Evolutionary conservation across 495 filamentous ascomycete genomes (phyloP).

Genomic region (Lasiosphaeria ovina): DNA sequence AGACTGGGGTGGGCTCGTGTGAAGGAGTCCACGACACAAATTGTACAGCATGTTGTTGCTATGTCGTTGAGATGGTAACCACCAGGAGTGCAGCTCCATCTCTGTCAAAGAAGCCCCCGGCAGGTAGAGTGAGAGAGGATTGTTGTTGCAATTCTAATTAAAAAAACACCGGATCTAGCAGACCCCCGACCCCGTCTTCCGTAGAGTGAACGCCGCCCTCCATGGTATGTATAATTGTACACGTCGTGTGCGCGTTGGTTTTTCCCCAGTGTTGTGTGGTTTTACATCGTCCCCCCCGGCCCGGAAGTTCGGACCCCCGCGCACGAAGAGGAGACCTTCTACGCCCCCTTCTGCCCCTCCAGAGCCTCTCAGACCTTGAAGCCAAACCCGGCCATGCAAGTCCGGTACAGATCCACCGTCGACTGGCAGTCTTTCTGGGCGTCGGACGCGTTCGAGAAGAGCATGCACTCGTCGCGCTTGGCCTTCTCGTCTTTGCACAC

Average conservation of each 20-base stretch:
- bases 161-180: background rate
- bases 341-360: background rate
- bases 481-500: slow-evolving; percentile 96
- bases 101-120: too few species aligned
- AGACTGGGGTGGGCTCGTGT: too few species aligned
- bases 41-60: too few species aligned
- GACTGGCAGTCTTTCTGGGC: slow-evolving; percentile 76
- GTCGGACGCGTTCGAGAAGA: slow-evolving; percentile 79
- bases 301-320: slow-evolving; percentile 7
- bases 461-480: slow-evolving; percentile 95
- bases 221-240: background rate
- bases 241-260: background rate
- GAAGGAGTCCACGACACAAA: too few species aligned
- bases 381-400: slow-evolving; percentile 90
- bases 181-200: background rate
- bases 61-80: too few species aligned
- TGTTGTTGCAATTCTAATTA: background rate
- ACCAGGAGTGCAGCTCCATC: too few species aligned
- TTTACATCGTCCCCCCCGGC: slow-evolving; percentile 6
- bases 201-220: background rate
- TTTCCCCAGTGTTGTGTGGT: slow-evolving; percentile 1
- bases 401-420: slow-evolving; percentile 80
- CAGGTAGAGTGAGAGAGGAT: background rate
- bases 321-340: background rate
- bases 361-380: slow-evolving; percentile 62